These are phyloP conservation scores for Sporothrix phasma DNA, from an alignment of 2,329 filamentous ascomycete species.

Conservation along the genomic window DNA sequence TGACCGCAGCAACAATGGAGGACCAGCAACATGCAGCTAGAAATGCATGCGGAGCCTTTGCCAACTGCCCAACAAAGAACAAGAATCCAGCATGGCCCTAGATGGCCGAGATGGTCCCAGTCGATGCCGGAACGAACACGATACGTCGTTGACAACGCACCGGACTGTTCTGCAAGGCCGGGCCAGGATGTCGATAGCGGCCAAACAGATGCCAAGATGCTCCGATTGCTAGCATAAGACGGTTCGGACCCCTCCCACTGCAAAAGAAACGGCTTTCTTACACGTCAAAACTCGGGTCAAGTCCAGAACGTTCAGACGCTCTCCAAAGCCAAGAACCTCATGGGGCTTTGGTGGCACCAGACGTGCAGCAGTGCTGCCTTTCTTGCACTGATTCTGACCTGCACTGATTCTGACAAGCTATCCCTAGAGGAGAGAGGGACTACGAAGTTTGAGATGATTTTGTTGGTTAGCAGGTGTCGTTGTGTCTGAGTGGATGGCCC, in stretches of 20 bases:
- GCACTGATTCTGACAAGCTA: neutral
- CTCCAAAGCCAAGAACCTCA: neutral
- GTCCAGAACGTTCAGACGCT: neutral
- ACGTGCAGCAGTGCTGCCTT: neutral
- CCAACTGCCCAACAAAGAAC: neutral
- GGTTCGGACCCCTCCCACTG: neutral
- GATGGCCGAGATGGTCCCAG: neutral
- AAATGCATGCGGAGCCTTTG: neutral
- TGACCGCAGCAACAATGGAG: neutral
- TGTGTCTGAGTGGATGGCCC: neutral
- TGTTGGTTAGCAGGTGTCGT: neutral
- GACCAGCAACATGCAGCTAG: constrained; percentile 1
- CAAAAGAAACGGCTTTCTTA: neutral
- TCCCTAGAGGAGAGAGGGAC: neutral
- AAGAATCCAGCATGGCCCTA: neutral
- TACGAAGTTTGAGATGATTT: too few relatives aligned
- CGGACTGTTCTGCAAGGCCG: neutral
- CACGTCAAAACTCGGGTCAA: neutral
- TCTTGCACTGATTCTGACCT: neutral
- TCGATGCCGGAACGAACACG: neutral
- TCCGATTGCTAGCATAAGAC: neutral
- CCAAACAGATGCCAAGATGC: neutral
- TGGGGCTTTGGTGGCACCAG: neutral
- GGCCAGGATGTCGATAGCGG: too few relatives aligned
- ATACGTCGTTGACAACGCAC: neutral